phyloP scores from a whole-genome alignment of 345 rosid species.

The Linum tenue region DNA sequence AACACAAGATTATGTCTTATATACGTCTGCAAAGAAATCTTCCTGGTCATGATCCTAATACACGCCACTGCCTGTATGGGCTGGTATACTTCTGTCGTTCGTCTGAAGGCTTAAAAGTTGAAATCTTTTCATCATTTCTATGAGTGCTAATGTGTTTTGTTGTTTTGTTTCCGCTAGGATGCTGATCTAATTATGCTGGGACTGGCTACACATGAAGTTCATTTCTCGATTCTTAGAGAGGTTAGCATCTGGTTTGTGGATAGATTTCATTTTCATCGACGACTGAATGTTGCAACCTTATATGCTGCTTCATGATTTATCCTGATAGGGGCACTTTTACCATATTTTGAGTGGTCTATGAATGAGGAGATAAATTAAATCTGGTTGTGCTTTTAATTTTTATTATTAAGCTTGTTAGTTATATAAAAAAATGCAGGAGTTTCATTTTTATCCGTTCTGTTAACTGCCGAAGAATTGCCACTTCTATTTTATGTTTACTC shows the following conservation, averaged over 20 bases:
- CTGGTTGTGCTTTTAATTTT: too few relatives aligned
- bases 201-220: conserved; percentile 90
- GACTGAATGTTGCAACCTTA: background rate
- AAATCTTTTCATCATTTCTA: background rate
- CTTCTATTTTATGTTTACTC: background rate
- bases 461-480: too few relatives aligned
- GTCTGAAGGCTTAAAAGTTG: background rate
- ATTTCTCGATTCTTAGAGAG: conserved; percentile 96
- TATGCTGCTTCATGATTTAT: background rate
- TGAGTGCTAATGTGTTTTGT: conserved; percentile 11
- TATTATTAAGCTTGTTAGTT: too few relatives aligned
- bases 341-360: too few relatives aligned
- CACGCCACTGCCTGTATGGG: conserved; percentile 87
- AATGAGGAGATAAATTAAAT: too few relatives aligned
- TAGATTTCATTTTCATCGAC: background rate
- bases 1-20: conserved; percentile 88
- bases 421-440: too few relatives aligned
- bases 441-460: too few relatives aligned
- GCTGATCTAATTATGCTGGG: conserved; percentile 97
- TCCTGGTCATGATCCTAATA: conserved; percentile 83
- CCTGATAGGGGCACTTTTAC: too few relatives aligned
- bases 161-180: conserved; percentile 46
- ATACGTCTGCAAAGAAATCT: conserved; percentile 84
- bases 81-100: conserved; percentile 58
- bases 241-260: conserved; percentile 24